Conservation (phyloP, 495 filamentous ascomycete genomes). For the Pyrenula aspistea region DNA sequence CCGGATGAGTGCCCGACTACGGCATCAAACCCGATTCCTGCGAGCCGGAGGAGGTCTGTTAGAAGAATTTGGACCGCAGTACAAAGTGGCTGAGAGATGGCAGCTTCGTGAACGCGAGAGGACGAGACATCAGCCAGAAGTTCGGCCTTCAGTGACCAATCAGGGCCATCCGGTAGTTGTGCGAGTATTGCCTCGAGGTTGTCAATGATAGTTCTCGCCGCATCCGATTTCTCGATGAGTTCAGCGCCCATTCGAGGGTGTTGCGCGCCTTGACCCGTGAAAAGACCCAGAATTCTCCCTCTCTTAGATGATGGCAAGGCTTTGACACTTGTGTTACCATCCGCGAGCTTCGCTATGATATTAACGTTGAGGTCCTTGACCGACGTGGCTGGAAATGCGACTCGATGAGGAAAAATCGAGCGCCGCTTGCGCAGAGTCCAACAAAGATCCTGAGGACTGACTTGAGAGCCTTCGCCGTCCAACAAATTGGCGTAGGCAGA, state of each 20-base stretch:
- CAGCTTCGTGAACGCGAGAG: conserved; percentile 18
- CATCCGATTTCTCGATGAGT: neutral
- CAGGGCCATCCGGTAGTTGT: conserved; percentile 12
- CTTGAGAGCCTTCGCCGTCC: no score
- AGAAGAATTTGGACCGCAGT: conserved; percentile 19
- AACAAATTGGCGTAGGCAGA: no score
- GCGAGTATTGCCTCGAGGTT: conserved; percentile 5
- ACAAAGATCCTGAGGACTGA: no score
- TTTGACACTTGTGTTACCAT: no score
- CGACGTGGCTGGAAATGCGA: no score
- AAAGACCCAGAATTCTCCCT: conserved; percentile 9
- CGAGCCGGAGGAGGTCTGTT: conserved; percentile 14
- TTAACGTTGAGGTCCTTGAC: no score
- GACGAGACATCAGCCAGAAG: conserved; percentile 13
- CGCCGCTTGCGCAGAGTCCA: no score
- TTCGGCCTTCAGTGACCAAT: conserved; percentile 10
- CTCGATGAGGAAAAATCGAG: no score
- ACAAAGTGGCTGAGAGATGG: conserved; percentile 32
- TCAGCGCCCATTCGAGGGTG: conserved; percentile 11
- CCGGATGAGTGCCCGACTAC: conserved; percentile 28
- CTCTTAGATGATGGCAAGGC: no score
- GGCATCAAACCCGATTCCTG: conserved; percentile 10
- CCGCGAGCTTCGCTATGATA: no score
- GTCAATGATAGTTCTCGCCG: conserved; percentile 3
- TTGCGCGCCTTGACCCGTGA: conserved; percentile 18